Base-by-base conservation (phyloP, 768 basidiomycete genomes). In the Xerocomellus intermedius region DNA sequence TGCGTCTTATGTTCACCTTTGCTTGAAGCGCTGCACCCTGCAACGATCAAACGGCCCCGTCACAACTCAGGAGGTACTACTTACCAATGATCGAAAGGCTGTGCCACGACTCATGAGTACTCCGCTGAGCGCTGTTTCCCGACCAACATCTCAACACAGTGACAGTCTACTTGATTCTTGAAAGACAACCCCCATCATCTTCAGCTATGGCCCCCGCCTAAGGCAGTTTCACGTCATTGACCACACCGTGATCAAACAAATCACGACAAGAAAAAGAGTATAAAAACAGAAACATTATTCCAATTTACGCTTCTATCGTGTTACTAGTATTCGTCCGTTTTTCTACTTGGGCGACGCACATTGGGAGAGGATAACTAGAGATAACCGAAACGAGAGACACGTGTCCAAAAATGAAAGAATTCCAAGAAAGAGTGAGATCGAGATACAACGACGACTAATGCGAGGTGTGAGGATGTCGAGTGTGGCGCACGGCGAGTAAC, bases 381-480 rank as follows among this genome's bases (percentile, higher is more conserved):
- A 21, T 30, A 28, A 26, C 4, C 2, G 14, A 38, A 38, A 46
- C 35, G 14, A 38, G 46, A 10, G 46, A 53, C 41, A 24, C 32
- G 7, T n/a, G 54, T 42, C 39, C 55, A 32, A 49, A 38, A 48
- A 36, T 1, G 16, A 44, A n/a, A n/a, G 2, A n/a, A 36, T 8
- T 22, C 1, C 56, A 47, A 47, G 16, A 24, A 43, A 37, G 33
- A 36, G n/a, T 16, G 26, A 42, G 45, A 44, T 32, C 32, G 45
- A 35, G 36, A 52, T 52, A 52, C 57, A 58, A 44, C 39, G 35
- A 55, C 30, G 42, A 51, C 41, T 13, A 13, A 21, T 42, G 37
- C 37, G 22, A 41, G 14, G 9, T 52, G 14, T 22, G 8, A 21
- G n/a, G 4, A 24, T 17, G 39, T 19, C 39, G 19, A 41, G 21